Conservation (phyloP, 306 rosid genomes). For the Sicyos edulis region DNA sequence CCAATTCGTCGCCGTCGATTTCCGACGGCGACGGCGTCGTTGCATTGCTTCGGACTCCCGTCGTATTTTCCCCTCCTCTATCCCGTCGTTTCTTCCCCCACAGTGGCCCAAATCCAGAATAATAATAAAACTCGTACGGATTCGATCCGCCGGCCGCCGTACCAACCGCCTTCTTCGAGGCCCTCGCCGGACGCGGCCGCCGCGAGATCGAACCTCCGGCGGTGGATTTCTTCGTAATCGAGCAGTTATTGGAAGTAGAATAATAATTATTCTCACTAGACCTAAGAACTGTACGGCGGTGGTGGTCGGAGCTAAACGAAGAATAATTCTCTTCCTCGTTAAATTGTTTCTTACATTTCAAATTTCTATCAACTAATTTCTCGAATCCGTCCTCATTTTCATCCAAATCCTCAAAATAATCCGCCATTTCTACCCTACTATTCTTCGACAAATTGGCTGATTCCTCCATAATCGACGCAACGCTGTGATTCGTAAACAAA, state of each 20-base stretch:
- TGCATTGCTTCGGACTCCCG: conserved; percentile 20
- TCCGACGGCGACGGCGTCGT: conserved; percentile 19
- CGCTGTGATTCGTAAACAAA: conserved; percentile 31
- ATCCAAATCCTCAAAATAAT: conserved; percentile 16
- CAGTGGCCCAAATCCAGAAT: conserved; percentile 75
- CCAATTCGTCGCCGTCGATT: conserved; percentile 30
- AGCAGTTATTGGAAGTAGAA: not conserved
- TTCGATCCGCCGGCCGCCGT: conserved; percentile 21
- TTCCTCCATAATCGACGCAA: conserved; percentile 46
- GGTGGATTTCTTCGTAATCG: conserved; percentile 25
- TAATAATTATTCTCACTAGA: conserved; percentile 2
- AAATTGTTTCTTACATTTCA: conserved; percentile 41
- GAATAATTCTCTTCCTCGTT: conserved; percentile 28
- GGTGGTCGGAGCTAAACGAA: conserved; percentile 24
- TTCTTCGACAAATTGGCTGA: conserved; percentile 15
- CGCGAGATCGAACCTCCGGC: not conserved
- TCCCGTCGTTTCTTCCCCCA: conserved; percentile 60
- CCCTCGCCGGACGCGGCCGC: not conserved
- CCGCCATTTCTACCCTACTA: conserved; percentile 14
- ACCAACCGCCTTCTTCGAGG: conserved; percentile 1
- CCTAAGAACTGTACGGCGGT: conserved; percentile 25
- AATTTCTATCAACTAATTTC: conserved; percentile 29
- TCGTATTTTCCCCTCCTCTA: conserved; percentile 24
- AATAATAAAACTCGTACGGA: conserved; percentile 65
- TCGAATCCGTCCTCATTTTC: conserved; percentile 12